phyloP scores from a whole-genome alignment of 1,139 yeast species.

The Groenewaldozyma auringiensis region DNA sequence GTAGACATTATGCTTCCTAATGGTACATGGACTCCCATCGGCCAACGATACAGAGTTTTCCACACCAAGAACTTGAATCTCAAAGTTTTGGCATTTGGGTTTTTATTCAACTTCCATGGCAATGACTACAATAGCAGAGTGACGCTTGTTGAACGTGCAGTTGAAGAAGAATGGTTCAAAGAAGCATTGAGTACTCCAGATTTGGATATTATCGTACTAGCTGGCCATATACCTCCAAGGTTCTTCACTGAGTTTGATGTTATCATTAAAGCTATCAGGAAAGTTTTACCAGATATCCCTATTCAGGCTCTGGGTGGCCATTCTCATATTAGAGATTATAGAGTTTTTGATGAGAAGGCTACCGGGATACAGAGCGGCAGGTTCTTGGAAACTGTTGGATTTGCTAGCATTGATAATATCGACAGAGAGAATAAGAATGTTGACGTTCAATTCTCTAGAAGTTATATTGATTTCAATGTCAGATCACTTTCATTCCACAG shows the following conservation, averaged over 20 bases:
- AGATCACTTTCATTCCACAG: conserved; percentile 64
- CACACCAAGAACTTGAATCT: conserved; percentile 47
- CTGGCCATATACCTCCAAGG: conserved; percentile 79
- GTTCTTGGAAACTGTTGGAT: conserved; percentile 88
- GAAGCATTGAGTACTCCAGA: conserved; percentile 40
- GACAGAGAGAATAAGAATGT: conserved; percentile 10
- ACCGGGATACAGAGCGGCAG: conserved; percentile 86
- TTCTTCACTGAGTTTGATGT: conserved; percentile 51
- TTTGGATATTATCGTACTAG: conserved; percentile 60
- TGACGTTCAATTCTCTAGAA: conserved; percentile 38
- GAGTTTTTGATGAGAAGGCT: conserved; percentile 55
- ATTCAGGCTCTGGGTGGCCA: conserved; percentile 95
- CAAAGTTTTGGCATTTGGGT: conserved; percentile 64
- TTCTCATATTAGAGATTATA: conserved; percentile 83
- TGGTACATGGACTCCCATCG: conserved; percentile 56
- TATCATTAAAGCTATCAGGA: conserved; percentile 43
- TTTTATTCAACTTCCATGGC: conserved; percentile 67
- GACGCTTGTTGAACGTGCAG: conserved; percentile 49
- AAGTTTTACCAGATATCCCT: conserved; percentile 49
- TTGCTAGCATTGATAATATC: conserved; percentile 51
- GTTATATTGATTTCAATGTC: conserved; percentile 73
- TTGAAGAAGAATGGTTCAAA: conserved; percentile 58
- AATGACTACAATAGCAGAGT: conserved; percentile 57
- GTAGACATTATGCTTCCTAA: conserved; percentile 55
- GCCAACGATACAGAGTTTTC: conserved; percentile 57